Base-by-base conservation (phyloP, 306 rosid genomes). In the Cyamopsis tetragonoloba region DNA sequence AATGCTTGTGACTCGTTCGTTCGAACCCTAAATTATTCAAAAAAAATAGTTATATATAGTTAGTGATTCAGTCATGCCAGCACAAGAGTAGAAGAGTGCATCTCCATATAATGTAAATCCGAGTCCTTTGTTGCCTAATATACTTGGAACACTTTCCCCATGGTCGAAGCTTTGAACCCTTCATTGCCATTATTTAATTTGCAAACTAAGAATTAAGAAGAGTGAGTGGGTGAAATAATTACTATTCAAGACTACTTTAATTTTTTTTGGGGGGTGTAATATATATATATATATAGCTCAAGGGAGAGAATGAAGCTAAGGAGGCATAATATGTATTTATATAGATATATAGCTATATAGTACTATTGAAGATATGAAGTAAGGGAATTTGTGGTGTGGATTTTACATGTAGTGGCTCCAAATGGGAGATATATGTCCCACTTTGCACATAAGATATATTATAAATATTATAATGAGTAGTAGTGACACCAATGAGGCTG, bases 21-120 rank as follows among this genome's bases (percentile, higher is more conserved):
- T 42, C 66, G 23, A 42, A 32, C 30, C 17, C 38, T 7, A 38
- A 50, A 39, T n/a, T n/a, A n/a, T n/a, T n/a, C 39, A 54, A 23
- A 0, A 0, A 48, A 1, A 48, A 9, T 8, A 46, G 28, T 54
- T 3, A 4, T 2, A 17, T 2, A 4, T 54, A 56, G 3, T 30
- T 15, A 7, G 62, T 13, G 46, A 43, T 7, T 13, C 48, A 85
- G 0, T 91, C 96, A 17, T 87, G 82, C 88, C 93, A 87, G 50
- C 91, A 87, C 6, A 92, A 79, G 66, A 89, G 96, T 69, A 84
- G 67, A 7, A 89, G 83, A 37, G 85, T 82, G 79, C 98, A 92
- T 66, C 96, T 92, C 98, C 98, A 89, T 11, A 89, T 84, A 62
- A 92, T 86, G 78, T 92, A 92, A 77, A 92, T 87, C 71, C 98